Evolutionary conservation across 2,329 filamentous ascomycete genomes (phyloP).

Genomic region (Dothideomycetes sp.): DNA sequence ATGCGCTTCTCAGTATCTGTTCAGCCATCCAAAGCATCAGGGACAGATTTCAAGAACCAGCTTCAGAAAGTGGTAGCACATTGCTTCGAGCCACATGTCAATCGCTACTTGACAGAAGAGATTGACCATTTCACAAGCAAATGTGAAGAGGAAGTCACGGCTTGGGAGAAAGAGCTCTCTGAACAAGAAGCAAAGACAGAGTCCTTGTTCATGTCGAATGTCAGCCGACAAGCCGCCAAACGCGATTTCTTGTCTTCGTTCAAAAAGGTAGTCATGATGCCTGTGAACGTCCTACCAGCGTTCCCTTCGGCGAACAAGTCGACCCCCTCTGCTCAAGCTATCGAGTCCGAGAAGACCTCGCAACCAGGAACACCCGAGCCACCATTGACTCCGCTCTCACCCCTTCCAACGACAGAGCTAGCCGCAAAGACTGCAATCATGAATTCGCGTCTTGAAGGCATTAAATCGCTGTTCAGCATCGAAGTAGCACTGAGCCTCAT

Average conservation of each 20-base stretch:
- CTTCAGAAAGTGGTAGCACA: conserved; percentile 58
- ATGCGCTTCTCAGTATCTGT: conserved; percentile 67
- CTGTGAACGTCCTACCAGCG: conserved; percentile 77
- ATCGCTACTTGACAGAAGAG: conserved; percentile 86
- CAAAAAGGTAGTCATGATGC: conserved; percentile 99
- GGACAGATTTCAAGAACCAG: conserved; percentile 52
- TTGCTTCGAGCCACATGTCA: conserved; percentile 87
- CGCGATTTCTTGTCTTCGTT: conserved; percentile 93
- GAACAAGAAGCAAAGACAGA: conserved; percentile 87
- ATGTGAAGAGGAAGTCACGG: conserved; percentile 65
- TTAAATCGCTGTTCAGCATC: conserved; percentile 90
- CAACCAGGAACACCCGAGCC: conserved; percentile 23
- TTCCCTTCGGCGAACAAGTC: conserved; percentile 43
- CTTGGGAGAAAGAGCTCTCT: conserved; percentile 85
- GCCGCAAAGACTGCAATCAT: conserved; percentile 97
- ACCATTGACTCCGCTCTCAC: conserved; percentile 33
- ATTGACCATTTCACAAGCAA: conserved; percentile 72
- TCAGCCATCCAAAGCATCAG: conserved; percentile 54
- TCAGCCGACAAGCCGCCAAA: conserved; percentile 91
- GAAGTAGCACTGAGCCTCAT: conserved; percentile 87
- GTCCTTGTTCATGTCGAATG: conserved; percentile 90
- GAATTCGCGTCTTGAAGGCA: conserved; percentile 88
- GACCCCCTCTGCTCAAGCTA: conserved; percentile 19
- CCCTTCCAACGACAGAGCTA: conserved; percentile 80
- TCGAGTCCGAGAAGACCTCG: conserved; percentile 17